Conservation (phyloP, 2,329 filamentous ascomycete genomes). For the Pyrenochaeta sp. region DNA sequence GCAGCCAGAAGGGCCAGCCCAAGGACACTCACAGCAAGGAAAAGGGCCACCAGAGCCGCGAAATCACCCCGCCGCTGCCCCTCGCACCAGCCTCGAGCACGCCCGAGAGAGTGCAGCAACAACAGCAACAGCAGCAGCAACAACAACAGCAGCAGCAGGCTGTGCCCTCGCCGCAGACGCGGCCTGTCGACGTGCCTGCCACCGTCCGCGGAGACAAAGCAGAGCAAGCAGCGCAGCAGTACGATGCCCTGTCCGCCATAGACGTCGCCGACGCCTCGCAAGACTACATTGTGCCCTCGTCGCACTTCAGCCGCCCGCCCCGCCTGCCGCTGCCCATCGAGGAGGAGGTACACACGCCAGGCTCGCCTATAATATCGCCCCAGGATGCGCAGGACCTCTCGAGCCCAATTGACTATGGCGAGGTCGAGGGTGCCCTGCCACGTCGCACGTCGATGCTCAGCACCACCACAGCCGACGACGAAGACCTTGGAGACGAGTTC, state of each 20-base stretch:
- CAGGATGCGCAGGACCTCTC: conserved; percentile 72
- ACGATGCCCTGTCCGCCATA: conserved; percentile 28
- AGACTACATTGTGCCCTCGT: conserved; percentile 51
- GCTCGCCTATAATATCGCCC: conserved; percentile 85
- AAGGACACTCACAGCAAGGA: conserved; percentile 6
- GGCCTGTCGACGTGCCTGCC: conserved; percentile 52
- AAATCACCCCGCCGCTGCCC: conserved; percentile 21
- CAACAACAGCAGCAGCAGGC: neutral
- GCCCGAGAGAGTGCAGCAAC: conserved; percentile 10
- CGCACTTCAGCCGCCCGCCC: conserved; percentile 73
- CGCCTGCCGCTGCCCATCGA: conserved; percentile 92
- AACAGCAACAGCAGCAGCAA: neutral
- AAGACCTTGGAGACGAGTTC: conserved; percentile 69
- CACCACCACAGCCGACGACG: conserved; percentile 73
- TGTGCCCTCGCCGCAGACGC: conserved; percentile 34
- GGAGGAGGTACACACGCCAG: conserved; percentile 87
- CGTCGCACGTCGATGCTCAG: conserved; percentile 65
- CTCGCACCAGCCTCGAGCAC: conserved; percentile 8
- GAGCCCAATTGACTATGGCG: conserved; percentile 56
- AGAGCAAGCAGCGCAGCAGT: conserved; percentile 8
- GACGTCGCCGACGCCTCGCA: conserved; percentile 40
- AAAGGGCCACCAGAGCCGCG: conserved; percentile 21
- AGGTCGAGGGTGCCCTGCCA: conserved; percentile 61
- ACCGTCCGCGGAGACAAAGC: conserved; percentile 24
- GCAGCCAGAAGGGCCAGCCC: conserved; percentile 38